Evolutionary conservation across 345 rosid genomes (phyloP), one percentile per base, ranked within the genome.

Genomic region (Noccaea bulbosa): DNA sequence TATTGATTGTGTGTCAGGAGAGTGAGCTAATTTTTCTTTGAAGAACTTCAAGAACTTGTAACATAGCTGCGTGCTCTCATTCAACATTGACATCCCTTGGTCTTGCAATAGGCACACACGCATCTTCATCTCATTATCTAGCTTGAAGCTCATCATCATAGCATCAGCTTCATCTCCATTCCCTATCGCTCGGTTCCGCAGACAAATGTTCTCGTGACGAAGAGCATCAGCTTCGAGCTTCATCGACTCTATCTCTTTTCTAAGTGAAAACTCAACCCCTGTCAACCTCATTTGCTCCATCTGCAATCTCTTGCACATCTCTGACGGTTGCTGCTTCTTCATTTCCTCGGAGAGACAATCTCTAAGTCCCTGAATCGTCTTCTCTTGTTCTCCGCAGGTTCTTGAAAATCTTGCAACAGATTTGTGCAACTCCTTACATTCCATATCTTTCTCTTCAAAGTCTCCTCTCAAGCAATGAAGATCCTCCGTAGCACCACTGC

Each of bases 201-300:
- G 67, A 80, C 50, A 78, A 30, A 82, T 83, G 73, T 94, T 94
- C 82, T 94, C 98, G 47, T 74, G 84, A 33, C 93, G 85, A 75
- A 92, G 97, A 68, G 87, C 76, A 64, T 87, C 89, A 57, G 75
- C 76, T 75, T 94, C 98, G 32, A 80, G 71, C 67, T 81, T 88
- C 65, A 32, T 65, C 20, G 84, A 78, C 77, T 88, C 93, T 37
- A 83, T 8, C 77, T 89, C 96, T 77, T 81, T 87, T 73, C 99
- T 87, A 41, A 92, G 78, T 49, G 88, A 76, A 68, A 88, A 43
- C 78, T 94, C 99, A 52, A 87, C 76, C n/a, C 96, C 93, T 37
- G 89, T 75, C 83, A 92, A 76, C 81, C 99, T 83, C 81, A 88
- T 62, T 77, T 86, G 93, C 77, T 93, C 98, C 88, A 66, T 81